Conservation (phyloP, 1,139 yeast species). For the Candida buenavistaensis region DNA sequence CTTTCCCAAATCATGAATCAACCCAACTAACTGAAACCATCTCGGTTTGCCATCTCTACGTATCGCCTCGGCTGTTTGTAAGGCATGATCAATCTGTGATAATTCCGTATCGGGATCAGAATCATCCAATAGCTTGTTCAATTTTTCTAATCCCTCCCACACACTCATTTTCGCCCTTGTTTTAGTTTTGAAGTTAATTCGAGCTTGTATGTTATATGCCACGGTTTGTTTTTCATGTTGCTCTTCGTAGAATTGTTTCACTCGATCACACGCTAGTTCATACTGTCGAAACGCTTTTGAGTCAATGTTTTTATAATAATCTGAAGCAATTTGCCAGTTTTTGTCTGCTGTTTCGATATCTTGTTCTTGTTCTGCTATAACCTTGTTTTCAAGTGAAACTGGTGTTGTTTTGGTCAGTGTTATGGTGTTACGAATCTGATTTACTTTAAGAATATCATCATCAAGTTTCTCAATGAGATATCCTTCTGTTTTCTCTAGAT, state of each 20-base stretch:
- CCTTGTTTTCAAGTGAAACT: slow-evolving; percentile 11
- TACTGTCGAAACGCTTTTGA: slow-evolving; percentile 58
- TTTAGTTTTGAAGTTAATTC: slow-evolving; percentile 69
- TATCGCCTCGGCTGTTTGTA: slow-evolving; percentile 77
- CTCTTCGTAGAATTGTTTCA: slow-evolving; percentile 63
- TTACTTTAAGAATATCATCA: slow-evolving; percentile 34
- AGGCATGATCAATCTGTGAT: slow-evolving; percentile 73
- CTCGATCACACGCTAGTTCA: slow-evolving; percentile 69
- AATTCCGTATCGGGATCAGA: slow-evolving; percentile 76
- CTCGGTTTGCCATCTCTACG: slow-evolving; percentile 66
- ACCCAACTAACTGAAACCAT: slow-evolving; percentile 75
- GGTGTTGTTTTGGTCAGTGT: slow-evolving; percentile 4
- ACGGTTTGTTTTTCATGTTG: slow-evolving; percentile 74
- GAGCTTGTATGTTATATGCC: slow-evolving; percentile 69
- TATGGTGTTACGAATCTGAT: slow-evolving; percentile 16
- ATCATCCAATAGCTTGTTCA: slow-evolving; percentile 65
- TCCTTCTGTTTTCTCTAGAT: slow-evolving; percentile 7
- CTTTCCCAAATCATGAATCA: slow-evolving; percentile 72
- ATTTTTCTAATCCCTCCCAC: slow-evolving; percentile 68
- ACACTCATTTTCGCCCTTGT: slow-evolving; percentile 64
- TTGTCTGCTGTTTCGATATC: slow-evolving; percentile 12
- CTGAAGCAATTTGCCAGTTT: slow-evolving; percentile 28
- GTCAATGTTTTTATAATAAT: slow-evolving; percentile 37
- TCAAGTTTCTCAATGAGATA: slow-evolving; percentile 35
- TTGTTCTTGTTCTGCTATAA: slow-evolving; percentile 9